Evolutionary conservation across 495 filamentous ascomycete genomes (phyloP), one percentile per base, ranked within the genome.

Genomic region (Penicillium antarcticum): DNA sequence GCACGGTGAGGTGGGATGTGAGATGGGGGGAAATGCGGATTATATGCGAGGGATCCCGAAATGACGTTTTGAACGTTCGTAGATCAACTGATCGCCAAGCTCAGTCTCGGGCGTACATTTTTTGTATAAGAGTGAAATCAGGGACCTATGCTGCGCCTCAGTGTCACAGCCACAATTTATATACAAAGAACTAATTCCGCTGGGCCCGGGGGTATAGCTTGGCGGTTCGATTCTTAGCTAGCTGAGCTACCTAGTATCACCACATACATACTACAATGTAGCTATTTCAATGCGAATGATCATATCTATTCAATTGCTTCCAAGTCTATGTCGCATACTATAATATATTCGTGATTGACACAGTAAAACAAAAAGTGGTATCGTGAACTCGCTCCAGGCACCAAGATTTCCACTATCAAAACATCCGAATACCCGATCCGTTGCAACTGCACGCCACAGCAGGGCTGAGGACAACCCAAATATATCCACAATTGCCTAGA

Each of bases 361-460:
- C 2, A 29, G 26, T 8, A 29, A 29, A 29, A 29, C 26, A 41
- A 41, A 6, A 11, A 17, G 12, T 23, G 6, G 14, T 5, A 18
- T 16, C 19, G 35, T 52, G 33, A 23, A 42, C 18, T 31, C 12
- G 13, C 34, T 39, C 52, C 47, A 56, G 53, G 53, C 53, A 56
- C 47, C 53, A 33, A 48, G 36, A 41, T 56, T 56, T 29, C 52
- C 24, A 44, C 8, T 38, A 34, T 68, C 67, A 89, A 31, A 87
- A 63, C 8, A 44, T 17, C 13, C 16, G 13, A 31, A 33, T 4
- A 17, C 23, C 2, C 14, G 18, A 42, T 14, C 36, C 24, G 42
- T 32, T 16, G 32, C 45, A 37, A 39, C 41, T 21, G 40, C 14
- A 40, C 33, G 50, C 42, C 35, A 44, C 43, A 11, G 29, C 32